Conservation (phyloP, 805 yeast species). For the Candida berthetii region DNA sequence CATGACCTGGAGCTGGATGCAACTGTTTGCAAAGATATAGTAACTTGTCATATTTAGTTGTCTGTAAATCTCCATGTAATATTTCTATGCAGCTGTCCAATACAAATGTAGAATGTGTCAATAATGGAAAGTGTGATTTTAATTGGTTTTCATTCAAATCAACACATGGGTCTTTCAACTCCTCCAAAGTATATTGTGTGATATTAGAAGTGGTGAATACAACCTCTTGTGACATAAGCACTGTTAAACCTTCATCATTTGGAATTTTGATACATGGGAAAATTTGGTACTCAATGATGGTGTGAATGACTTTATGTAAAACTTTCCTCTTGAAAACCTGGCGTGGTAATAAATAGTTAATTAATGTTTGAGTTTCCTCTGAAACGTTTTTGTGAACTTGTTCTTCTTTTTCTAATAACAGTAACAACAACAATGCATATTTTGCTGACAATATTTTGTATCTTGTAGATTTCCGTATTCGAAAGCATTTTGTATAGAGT, state of each 20-base stretch:
- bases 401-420: too few species aligned
- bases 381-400: not conserved
- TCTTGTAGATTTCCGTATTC: too few species aligned
- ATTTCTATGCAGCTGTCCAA: too few species aligned
- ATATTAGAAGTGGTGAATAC: not conserved
- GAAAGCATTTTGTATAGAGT: too few species aligned
- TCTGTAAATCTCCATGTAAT: not conserved
- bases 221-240: not conserved
- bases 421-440: too few species aligned
- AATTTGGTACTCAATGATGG: not conserved
- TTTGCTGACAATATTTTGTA: too few species aligned
- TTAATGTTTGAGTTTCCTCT: not conserved
- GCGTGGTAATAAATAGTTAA: not conserved
- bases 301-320: not conserved
- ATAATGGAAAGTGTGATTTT: not conserved
- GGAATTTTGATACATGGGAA: not conserved
- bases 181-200: not conserved
- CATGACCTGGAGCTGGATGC: not conserved
- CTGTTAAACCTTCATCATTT: not conserved
- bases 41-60: not conserved
- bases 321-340: not conserved
- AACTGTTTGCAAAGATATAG: not conserved
- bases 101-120: not conserved
- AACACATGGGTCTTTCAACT: not conserved
- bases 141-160: not conserved